Base-by-base conservation (phyloP, 805 yeast species). In the Starmera amethionina region DNA sequence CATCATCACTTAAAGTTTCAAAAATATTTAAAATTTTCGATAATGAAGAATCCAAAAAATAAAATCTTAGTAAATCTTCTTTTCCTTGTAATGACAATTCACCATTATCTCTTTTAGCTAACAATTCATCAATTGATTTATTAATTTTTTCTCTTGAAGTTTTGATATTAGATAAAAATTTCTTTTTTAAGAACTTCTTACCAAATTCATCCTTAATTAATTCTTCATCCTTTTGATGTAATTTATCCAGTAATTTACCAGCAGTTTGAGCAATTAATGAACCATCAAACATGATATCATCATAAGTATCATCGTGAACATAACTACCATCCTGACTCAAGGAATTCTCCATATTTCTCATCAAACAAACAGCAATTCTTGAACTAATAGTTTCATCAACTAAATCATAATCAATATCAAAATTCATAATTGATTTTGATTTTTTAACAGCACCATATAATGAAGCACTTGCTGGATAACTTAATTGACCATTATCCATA, bases 311-410 rank as follows among this genome's bases (percentile, higher is more conserved):
- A 47, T 57, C 63, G 36, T 42, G 45, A 18, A 36, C 27, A 25
- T n/a, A 19, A n/a, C 56, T 41, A 39, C 46, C 47, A 42, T 56
- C 59, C 10, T 60, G 48, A 34, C 63, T 61, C 40, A 80, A 60
- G n/a, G 71, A 66, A 32, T 64, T 59, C 49, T 82, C 87, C 81
- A 88, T 80, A 58, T 89, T 89, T 50, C 82, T 73, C 80, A 89
- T 79, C 37, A 93, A 74, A 49, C 82, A 79, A 35, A 84, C 69
- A 1, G 94, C 93, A 43, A 88, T 73, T 51, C 79, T 73, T 34
- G 87, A 83, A 51, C 75, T 77, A 46, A 81, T 70, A 38, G 70
- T 65, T 40, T 72, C 74, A 11, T 89, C 80, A 47, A 84, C 68
- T 16, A 67, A 60, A 16, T 70, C 78, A 42, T 70, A 70, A 49